These are phyloP conservation scores for Hansfordia pulvinata DNA, from an alignment of 2,329 filamentous ascomycete species.

Conservation along the genomic window DNA sequence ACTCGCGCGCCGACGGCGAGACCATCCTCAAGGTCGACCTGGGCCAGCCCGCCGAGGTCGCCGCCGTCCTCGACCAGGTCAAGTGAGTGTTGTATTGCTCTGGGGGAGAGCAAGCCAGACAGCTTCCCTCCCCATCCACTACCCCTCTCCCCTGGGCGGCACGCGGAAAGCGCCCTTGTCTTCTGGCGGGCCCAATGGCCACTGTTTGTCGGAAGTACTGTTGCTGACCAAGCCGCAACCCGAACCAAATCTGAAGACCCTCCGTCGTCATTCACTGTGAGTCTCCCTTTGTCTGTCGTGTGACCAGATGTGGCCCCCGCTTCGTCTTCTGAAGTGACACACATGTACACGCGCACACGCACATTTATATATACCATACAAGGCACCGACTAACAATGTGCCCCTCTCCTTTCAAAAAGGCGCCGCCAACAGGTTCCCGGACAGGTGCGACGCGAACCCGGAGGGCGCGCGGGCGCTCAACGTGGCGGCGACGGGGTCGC, in stretches of 20 bases:
- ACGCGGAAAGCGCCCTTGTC: too few species aligned
- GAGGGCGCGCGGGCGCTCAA: slow-evolving; percentile 63
- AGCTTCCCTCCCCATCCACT: too few species aligned
- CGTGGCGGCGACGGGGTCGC: slow-evolving; percentile 51
- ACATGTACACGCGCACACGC: too few species aligned
- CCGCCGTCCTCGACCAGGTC: slow-evolving; percentile 33
- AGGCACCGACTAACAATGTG: not conserved
- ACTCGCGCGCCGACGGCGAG: slow-evolving; percentile 58
- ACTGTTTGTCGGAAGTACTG: too few species aligned
- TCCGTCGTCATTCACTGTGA: slow-evolving; percentile 71
- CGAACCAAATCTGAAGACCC: slow-evolving; percentile 39
- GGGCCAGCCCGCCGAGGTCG: slow-evolving; percentile 29
- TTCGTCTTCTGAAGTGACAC: too few species aligned
- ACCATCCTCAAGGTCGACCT: slow-evolving; percentile 50
- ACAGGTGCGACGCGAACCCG: slow-evolving; percentile 72
- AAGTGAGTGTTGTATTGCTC: too few species aligned
- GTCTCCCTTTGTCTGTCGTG: slow-evolving; percentile 12
- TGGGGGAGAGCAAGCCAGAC: too few species aligned
- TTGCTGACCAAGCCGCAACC: slow-evolving; percentile 8
- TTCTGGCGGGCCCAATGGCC: too few species aligned
- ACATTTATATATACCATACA: not conserved
- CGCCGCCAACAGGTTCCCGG: slow-evolving; percentile 78
- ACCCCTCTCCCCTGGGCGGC: too few species aligned
- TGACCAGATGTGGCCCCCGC: too few species aligned
- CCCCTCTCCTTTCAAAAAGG: slow-evolving; percentile 32